Percentiles rank a stretch among this genome's conserved stretches.
phyloP scores from a whole-genome alignment of 2,329 filamentous ascomycete species.

The Dissoconium aciculare region DNA sequence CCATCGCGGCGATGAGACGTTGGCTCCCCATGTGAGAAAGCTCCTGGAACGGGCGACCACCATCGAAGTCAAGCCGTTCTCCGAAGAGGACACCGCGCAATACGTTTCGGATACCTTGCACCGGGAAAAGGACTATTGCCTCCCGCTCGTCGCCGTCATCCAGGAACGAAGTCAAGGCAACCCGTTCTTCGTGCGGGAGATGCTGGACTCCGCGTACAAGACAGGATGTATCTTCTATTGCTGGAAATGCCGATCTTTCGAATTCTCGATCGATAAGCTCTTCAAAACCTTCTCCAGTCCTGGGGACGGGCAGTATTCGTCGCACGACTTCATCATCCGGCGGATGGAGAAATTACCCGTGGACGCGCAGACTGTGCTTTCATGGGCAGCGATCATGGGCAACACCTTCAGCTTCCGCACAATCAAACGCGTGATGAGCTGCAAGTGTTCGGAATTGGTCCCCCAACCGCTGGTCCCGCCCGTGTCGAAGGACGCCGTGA shows the following conservation, averaged over 20 bases:
- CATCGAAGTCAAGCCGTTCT: conserved; percentile 57
- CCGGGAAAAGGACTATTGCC: conserved; percentile 50
- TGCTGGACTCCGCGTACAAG: conserved; percentile 72
- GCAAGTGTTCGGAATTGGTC: conserved; percentile 49
- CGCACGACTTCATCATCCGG: conserved; percentile 67
- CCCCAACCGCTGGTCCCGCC: conserved; percentile 34
- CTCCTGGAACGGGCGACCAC: conserved; percentile 40
- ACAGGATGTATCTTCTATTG: conserved; percentile 83
- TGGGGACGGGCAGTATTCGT: conserved; percentile 62
- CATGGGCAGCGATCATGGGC: conserved; percentile 75
- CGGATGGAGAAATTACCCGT: conserved; percentile 61
- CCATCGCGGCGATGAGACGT: conserved; percentile 28
- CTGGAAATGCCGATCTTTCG: conserved; percentile 68
- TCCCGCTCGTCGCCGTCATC: conserved; percentile 67
- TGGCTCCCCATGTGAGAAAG: conserved; percentile 25
- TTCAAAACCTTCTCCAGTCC: conserved; percentile 74
- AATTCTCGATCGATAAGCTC: conserved; percentile 69
- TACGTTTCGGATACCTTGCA: conserved; percentile 75
- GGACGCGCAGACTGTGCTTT: conserved; percentile 61
- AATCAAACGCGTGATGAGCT: conserved; percentile 60
- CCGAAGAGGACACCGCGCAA: conserved; percentile 62
- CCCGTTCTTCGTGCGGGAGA: conserved; percentile 81
- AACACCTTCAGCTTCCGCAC: conserved; percentile 72
- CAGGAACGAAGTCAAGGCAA: conserved; percentile 82
- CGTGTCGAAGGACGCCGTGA: conserved; percentile 54